A percentile compares a stretch with the other conserved stretches of the same genome.
Evolutionary conservation across 148 eudicot species (phyloP).

Genomic region (Camellia lanceoleosa): DNA sequence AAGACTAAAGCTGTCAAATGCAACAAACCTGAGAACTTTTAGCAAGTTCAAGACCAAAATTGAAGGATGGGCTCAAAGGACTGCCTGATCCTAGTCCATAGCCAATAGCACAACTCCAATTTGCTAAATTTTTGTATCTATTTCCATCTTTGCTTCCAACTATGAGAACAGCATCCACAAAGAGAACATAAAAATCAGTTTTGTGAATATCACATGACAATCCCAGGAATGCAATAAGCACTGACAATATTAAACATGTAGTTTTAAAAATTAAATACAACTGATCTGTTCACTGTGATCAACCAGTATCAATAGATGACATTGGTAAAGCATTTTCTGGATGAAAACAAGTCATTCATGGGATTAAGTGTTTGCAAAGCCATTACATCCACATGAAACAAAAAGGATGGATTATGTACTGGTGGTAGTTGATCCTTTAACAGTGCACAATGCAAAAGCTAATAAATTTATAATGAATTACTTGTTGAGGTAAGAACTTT

Average conservation of each 20-base stretch:
- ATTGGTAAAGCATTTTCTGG: background rate
- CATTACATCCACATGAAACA: background rate
- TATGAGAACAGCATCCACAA: constrained; percentile 18
- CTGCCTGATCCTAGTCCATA: constrained; percentile 85
- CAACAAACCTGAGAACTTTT: constrained; percentile 67
- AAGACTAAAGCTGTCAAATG: background rate
- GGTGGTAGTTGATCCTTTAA: background rate
- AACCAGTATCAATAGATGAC: background rate
- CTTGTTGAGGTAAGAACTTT: background rate
- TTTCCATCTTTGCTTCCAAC: constrained; percentile 53
- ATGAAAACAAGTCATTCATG: background rate
- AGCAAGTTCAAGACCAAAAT: constrained; percentile 89
- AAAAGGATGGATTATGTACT: background rate
- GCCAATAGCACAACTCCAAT: constrained; percentile 92
- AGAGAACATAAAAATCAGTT: constrained; percentile 5
- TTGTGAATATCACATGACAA: background rate
- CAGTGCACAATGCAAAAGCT: background rate
- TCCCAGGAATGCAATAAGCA: background rate
- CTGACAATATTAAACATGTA: background rate
- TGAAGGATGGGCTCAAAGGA: constrained; percentile 90
- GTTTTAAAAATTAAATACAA: background rate
- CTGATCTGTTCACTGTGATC: background rate
- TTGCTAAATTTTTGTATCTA: constrained; percentile 51
- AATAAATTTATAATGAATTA: background rate
- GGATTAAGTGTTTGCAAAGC: background rate